Evolutionary conservation across 768 basidiomycete genomes (phyloP).

Genomic region (Paxillus involutus): DNA sequence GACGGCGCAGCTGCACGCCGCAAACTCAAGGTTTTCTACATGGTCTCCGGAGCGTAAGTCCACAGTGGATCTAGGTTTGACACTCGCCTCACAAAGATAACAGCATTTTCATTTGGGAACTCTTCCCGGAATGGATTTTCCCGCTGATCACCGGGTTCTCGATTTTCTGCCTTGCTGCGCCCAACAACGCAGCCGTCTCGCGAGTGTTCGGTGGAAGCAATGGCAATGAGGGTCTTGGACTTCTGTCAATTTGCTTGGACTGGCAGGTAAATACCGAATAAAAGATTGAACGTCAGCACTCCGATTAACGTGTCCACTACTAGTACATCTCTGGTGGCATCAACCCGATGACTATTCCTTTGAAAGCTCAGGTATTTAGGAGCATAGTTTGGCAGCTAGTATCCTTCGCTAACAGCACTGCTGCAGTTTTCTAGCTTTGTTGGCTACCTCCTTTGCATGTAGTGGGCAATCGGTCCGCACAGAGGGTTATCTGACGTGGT

Average conservation of each 20-base stretch:
- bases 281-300: slow-evolving; percentile 39
- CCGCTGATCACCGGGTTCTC: slow-evolving; percentile 63
- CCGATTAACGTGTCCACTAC: background rate
- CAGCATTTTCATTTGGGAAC: slow-evolving; percentile 34
- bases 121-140: slow-evolving; percentile 39
- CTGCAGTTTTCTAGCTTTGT: slow-evolving; percentile 42
- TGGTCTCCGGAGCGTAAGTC: slow-evolving; percentile 33
- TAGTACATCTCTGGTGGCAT: slow-evolving; percentile 26
- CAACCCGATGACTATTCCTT: slow-evolving; percentile 54
- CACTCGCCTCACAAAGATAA: slow-evolving; percentile 4
- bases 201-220: slow-evolving; percentile 61
- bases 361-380: slow-evolving; percentile 44
- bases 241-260: slow-evolving; percentile 59
- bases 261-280: slow-evolving; percentile 53
- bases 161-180: slow-evolving; percentile 58
- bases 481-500: background rate
- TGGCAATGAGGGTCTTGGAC: slow-evolving; percentile 62
- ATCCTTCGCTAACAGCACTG: background rate
- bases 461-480: slow-evolving; percentile 6
- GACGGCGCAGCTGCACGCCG: slow-evolving; percentile 39
- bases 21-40: slow-evolving; percentile 36
- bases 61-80: slow-evolving; percentile 12
- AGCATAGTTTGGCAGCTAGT: background rate
- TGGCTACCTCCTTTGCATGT: slow-evolving; percentile 55
- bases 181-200: slow-evolving; percentile 48